Conservation (phyloP, 371 early-diverging fungal species). For the Caulochytrium protostelioides region DNA sequence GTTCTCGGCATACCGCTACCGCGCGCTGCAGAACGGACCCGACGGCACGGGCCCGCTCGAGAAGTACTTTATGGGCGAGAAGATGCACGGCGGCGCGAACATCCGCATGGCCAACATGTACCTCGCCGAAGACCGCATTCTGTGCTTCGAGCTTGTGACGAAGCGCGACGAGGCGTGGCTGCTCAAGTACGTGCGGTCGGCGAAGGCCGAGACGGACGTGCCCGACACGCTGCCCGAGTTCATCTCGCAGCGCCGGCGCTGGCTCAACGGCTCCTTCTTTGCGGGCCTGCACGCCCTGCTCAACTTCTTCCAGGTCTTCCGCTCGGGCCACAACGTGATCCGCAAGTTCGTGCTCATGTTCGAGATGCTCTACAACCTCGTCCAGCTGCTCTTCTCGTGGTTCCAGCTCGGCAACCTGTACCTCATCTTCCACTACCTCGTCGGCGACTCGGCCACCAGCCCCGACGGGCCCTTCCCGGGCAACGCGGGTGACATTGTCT, state of each 20-base stretch:
- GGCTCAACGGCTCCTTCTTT: constrained; percentile 90
- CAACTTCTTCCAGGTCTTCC: constrained; percentile 52
- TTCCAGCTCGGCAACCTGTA: constrained; percentile 3
- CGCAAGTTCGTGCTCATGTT: constrained; percentile 41
- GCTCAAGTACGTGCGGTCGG: constrained; percentile 30
- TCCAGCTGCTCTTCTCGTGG: constrained; percentile 48
- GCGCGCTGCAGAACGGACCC: constrained; percentile 51
- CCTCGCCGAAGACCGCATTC: constrained; percentile 56
- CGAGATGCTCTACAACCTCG: constrained; percentile 38
- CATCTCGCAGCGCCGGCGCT: constrained; percentile 75
- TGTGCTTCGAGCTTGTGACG: constrained; percentile 69
- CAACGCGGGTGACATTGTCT: constrained; percentile 26
- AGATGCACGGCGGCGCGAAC: constrained; percentile 48
- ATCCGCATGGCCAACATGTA: constrained; percentile 45
- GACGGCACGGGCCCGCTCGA: constrained; percentile 52
- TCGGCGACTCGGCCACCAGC: too few relatives aligned
- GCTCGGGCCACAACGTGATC: constrained; percentile 34
- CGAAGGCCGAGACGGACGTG: constrained; percentile 64
- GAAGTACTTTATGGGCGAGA: constrained; percentile 83
- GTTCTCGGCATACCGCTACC: constrained; percentile 87
- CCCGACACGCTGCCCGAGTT: constrained; percentile 62
- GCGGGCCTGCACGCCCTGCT: constrained; percentile 64
- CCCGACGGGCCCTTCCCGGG: too few relatives aligned
- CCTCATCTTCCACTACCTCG: constrained; percentile 15
- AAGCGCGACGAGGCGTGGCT: constrained; percentile 48